Percentiles rank a stretch among this genome's conserved stretches.
phyloP scores from a whole-genome alignment of 2,329 filamentous ascomycete genomes.

The Neofusicoccum ribis region DNA sequence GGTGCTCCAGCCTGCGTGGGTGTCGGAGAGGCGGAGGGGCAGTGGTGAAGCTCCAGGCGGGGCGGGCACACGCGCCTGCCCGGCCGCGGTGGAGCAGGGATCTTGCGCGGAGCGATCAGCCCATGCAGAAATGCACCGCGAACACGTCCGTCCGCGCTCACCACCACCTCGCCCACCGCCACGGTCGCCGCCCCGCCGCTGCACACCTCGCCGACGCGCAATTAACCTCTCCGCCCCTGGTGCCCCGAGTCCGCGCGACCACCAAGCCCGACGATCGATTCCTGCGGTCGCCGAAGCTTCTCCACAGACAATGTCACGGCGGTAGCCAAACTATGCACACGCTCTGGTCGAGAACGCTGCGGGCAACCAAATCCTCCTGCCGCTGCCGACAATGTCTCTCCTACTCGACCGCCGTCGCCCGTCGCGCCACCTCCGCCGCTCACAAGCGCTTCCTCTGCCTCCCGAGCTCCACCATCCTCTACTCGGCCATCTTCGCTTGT shows the following conservation, averaged over 20 bases:
- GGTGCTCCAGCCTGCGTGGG: conserved; percentile 19
- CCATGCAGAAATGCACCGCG: conserved; percentile 1
- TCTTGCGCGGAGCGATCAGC: conserved; percentile 6
- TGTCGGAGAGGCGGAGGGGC: background rate
- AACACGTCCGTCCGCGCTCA: background rate
- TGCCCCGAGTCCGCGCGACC: background rate
- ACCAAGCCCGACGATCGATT: background rate
- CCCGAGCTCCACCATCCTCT: conserved; percentile 63
- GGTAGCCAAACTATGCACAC: conserved; percentile 59
- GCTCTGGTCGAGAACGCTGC: conserved; percentile 66
- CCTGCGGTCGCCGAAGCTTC: background rate
- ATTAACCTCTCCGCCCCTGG: background rate
- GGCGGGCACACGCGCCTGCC: background rate
- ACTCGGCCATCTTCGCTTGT: conserved; percentile 66
- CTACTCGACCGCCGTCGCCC: conserved; percentile 49
- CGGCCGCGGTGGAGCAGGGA: background rate
- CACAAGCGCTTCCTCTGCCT: conserved; percentile 55
- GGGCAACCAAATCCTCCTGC: conserved; percentile 58
- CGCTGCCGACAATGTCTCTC: conserved; percentile 63
- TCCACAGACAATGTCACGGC: conserved; percentile 6
- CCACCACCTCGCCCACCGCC: background rate
- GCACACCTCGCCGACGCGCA: background rate
- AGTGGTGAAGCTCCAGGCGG: background rate
- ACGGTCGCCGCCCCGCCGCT: background rate
- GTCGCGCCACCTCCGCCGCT: conserved; percentile 51